phyloP scores from a whole-genome alignment of 2,329 filamentous ascomycete species.

The Chaetomiaceae sp. region DNA sequence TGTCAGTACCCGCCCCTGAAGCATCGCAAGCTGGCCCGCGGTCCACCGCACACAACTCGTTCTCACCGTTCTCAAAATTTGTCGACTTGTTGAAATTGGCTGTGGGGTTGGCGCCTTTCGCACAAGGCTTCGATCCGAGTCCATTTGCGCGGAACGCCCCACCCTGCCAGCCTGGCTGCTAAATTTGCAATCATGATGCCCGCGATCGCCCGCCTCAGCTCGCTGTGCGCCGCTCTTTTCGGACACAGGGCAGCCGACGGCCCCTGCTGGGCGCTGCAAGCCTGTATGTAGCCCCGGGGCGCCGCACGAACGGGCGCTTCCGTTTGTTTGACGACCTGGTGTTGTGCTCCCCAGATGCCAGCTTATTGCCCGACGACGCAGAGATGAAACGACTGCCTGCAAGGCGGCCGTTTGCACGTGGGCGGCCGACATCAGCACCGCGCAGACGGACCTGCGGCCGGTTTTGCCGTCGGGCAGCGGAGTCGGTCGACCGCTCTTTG shows the following conservation, averaged over 20 bases:
- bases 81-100: constrained; percentile 22
- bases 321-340: no score
- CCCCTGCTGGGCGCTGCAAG: constrained; percentile 5
- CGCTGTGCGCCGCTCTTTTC: constrained; percentile 28
- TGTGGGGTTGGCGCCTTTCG: constrained; percentile 25
- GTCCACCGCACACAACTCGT: constrained; percentile 13
- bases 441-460: constrained; percentile 4
- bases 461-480: background rate
- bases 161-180: constrained; percentile 10
- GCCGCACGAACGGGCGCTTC: constrained; percentile 19
- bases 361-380: background rate
- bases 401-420: background rate
- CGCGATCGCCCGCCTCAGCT: constrained; percentile 24
- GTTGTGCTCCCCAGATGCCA: no score
- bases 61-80: constrained; percentile 8
- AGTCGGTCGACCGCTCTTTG: constrained; percentile 21
- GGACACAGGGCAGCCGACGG: constrained; percentile 13
- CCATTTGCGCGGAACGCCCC: constrained; percentile 5
- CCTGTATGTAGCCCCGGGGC: no score
- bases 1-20: constrained; percentile 11
- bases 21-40: background rate
- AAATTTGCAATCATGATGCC: constrained; percentile 26
- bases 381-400: background rate
- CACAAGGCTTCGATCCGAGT: constrained; percentile 26
- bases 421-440: background rate